Conservation (phyloP, 2,329 filamentous ascomycete genomes). For the Raffaelea ambrosiae region DNA sequence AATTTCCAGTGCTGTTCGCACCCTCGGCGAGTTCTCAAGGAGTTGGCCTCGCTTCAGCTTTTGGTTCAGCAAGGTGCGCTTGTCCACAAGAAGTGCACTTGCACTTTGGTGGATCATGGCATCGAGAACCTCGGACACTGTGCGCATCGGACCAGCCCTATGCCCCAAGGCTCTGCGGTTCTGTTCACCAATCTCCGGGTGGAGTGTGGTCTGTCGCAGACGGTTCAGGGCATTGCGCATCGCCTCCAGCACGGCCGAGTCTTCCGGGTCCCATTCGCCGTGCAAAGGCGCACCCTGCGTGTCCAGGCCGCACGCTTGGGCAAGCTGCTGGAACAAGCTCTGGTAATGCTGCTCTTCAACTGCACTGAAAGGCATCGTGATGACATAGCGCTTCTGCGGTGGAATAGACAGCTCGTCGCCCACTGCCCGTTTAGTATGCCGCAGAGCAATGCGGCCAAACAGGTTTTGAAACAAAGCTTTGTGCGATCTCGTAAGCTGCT, state of each 20-base stretch:
- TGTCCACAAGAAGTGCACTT: conserved; percentile 53
- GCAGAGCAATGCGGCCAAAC: conserved; percentile 64
- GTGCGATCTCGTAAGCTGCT: conserved; percentile 51
- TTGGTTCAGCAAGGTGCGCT: conserved; percentile 55
- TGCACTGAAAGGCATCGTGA: conserved; percentile 82
- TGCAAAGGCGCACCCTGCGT: conserved; percentile 51
- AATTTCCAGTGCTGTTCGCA: conserved; percentile 58
- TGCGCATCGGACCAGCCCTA: conserved; percentile 60
- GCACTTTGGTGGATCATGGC: conserved; percentile 88
- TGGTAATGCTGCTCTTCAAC: conserved; percentile 88
- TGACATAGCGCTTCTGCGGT: conserved; percentile 74
- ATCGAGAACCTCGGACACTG: conserved; percentile 77
- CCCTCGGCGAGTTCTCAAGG: conserved; percentile 63
- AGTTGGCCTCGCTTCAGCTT: conserved; percentile 68
- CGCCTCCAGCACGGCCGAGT: conserved; percentile 46
- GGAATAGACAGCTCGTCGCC: conserved; percentile 73
- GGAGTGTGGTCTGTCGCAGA: conserved; percentile 36
- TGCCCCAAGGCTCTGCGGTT: conserved; percentile 57
- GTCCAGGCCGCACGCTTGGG: conserved; percentile 58
- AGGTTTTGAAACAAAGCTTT: conserved; percentile 58
- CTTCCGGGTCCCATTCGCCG: conserved; percentile 57
- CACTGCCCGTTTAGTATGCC: conserved; percentile 78
- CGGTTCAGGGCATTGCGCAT: conserved; percentile 76
- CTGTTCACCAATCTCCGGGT: conserved; percentile 69
- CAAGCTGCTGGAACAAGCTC: conserved; percentile 67